phyloP scores from a whole-genome alignment of 192 early-diverging fungal species.

The Entrophospora sp. region DNA sequence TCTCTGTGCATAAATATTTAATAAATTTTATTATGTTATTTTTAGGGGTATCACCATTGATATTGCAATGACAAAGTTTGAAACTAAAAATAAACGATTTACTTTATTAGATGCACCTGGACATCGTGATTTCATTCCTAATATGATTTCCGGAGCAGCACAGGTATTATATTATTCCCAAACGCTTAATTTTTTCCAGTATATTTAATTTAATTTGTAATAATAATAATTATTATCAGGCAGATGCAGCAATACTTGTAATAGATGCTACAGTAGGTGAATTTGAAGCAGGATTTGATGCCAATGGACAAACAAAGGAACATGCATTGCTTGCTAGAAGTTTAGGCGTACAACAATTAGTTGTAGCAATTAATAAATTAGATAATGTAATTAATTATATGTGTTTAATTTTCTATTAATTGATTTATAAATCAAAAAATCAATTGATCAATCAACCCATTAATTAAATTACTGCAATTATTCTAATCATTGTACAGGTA shows the following conservation, averaged over 20 bases:
- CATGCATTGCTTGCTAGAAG: conserved; percentile 86
- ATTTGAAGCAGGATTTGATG: conserved; percentile 93
- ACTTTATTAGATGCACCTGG: conserved; percentile 95
- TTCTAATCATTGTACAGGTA: conserved; percentile 29
- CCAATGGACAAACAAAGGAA: conserved; percentile 92
- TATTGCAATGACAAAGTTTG: conserved; percentile 82
- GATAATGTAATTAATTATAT: conserved; percentile 53
- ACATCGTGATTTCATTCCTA: conserved; percentile 98
- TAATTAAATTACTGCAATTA: conserved; percentile 6
- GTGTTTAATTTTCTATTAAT: neutral
- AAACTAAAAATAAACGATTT: conserved; percentile 67
- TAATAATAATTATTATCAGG: too few relatives aligned
- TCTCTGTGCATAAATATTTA: too few relatives aligned
- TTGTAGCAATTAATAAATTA: conserved; percentile 94
- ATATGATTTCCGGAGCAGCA: conserved; percentile 93
- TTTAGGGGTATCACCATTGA: conserved; percentile 93
- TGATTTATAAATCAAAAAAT: neutral
- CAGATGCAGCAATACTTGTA: conserved; percentile 92
- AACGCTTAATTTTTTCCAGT: too few relatives aligned
- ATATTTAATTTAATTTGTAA: too few relatives aligned
- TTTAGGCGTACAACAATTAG: conserved; percentile 85
- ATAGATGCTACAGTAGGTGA: conserved; percentile 81
- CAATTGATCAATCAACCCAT: neutral
- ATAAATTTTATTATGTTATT: neutral
- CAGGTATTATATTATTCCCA: conserved; percentile 38